Base-by-base conservation (phyloP, 768 basidiomycete genomes). In the Suillus ampliporus region DNA sequence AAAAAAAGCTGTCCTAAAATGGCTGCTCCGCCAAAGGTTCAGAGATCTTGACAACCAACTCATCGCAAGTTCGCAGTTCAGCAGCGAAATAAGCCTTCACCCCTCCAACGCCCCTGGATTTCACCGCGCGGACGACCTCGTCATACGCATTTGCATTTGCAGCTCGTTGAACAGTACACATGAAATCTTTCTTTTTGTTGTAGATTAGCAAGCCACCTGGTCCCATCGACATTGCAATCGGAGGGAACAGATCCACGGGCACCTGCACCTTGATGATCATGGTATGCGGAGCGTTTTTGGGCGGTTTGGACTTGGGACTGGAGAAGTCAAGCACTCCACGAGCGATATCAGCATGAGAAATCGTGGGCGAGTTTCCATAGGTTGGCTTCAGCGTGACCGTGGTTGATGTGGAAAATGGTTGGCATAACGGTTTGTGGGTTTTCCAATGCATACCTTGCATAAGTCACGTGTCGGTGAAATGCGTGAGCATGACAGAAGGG, bases 1-100 rank as follows among this genome's bases (percentile, higher is more conserved):
- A 17, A 15, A 37, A 15, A 38, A 38, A 38, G 3, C 9, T 3
- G 9, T 38, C 31, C 53, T 69, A 85, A 62, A 86, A 87, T 0
- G 85, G 83, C 63, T 88, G 86, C 64, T 83, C 85, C 1, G 85
- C 86, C 59, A 86, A 69, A 9, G 83, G 76, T 54, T 87, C 84
- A 3, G 79, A 78, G 8, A 81, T 69, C 64, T 86, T 85, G 28
- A 88, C 78, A 2, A 83, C 74, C 53, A 88, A 64, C 66, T 82
- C 80, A 52, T 85, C 75, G 51, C 75, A 72, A 50, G 73, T 79
- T 67, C 73, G 79, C 69, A 88, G 63, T 67, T 85, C 83, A 0
- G 85, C 85, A 13, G 79, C 75, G 57, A 87, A 86, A 68, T 87
- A 87, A 0, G 81, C 86, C 68, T 86, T 87, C 47, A 67, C 66